Evolutionary conservation across 768 basidiomycete genomes (phyloP), one percentile per base, ranked within the genome.

Genomic region (Naganishia vishniacii): DNA sequence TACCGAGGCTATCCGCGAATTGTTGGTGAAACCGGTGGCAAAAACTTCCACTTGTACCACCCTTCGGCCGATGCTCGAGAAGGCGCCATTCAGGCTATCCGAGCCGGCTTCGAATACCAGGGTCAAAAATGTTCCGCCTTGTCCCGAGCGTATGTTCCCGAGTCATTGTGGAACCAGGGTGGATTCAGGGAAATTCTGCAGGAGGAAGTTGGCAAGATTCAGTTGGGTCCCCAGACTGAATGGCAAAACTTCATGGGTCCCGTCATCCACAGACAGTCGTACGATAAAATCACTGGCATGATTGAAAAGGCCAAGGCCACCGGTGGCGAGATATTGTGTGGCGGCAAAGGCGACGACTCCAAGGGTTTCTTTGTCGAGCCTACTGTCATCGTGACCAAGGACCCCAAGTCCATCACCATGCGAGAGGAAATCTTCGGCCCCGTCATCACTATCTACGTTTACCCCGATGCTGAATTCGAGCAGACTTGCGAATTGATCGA

Each of bases 51-150:
- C 79, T 68, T 99, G 48, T 81, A 98, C 51, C 95, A 98, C 78
- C 81, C 83, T 60, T 86, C 85, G 15, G 94, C 93, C 40, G 89
- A 95, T 70, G 79, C 95, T 59, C 81, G 81, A 75, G 93, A 92
- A 69, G 90, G 93, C n/a, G 95, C 89, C 53, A 69, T 88, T 48
- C 94, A 98, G 80, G 84, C 82, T 58, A 83, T 98, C 66, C 83
- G 95, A 61, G 88, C 83, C 18, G 92, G 87, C 1, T 98, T 94
- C 77, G 95, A 99, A 78, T 99, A 97, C 77, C 23, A 67, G 88
- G 88, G 91, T 56, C 95, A 99, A 76, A 99, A 98, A 78, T 99
- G 95, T 77, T 93, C 91, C 13, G 95, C 95, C 0, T 83, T 93
- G 32, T 93, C 93, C 3, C 82, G 95, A 56, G 75, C 89, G 31